These are phyloP conservation scores for Tilletia caries DNA, from an alignment of 1,284 basidiomycete species.

Conservation along the genomic window DNA sequence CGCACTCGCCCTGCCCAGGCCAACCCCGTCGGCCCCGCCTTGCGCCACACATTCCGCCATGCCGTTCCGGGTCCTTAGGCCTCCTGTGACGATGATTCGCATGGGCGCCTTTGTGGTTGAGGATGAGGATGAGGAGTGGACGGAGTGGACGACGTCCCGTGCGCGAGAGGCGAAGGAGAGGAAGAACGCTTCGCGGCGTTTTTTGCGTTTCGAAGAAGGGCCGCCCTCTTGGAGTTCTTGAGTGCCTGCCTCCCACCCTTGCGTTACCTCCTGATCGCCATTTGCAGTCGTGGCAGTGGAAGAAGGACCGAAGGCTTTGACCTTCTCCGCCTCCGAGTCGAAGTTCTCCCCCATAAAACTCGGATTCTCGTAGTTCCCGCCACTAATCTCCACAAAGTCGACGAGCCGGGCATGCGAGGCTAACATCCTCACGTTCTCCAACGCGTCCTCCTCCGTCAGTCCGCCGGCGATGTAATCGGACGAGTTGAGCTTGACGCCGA, in stretches of 20 bases:
- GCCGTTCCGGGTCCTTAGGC: conserved; percentile 65
- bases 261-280: background rate
- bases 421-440: conserved; percentile 66
- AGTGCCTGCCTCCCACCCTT: background rate
- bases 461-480: conserved; percentile 71
- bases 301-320: conserved; percentile 22
- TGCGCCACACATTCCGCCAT: conserved; percentile 59
- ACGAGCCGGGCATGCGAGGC: conserved; percentile 65
- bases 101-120: conserved; percentile 23
- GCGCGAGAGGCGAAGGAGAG: conserved; percentile 55
- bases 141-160: conserved; percentile 28
- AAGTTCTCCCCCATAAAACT: conserved; percentile 50
- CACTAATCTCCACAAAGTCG: conserved; percentile 82
- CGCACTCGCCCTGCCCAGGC: conserved; percentile 70
- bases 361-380: conserved; percentile 61
- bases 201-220: conserved; percentile 20
- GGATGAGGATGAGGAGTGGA: background rate
- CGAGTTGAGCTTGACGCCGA: conserved; percentile 83
- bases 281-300: too few relatives aligned
- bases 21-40: conserved; percentile 63
- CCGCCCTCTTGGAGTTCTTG: conserved; percentile 14
- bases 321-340: conserved; percentile 42
- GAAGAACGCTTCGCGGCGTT: conserved; percentile 59
- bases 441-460: conserved; percentile 59
- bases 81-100: conserved; percentile 76